Conservation (phyloP, 2,329 filamentous ascomycete genomes). For the Parasarocladium wereldwijsianum region DNA sequence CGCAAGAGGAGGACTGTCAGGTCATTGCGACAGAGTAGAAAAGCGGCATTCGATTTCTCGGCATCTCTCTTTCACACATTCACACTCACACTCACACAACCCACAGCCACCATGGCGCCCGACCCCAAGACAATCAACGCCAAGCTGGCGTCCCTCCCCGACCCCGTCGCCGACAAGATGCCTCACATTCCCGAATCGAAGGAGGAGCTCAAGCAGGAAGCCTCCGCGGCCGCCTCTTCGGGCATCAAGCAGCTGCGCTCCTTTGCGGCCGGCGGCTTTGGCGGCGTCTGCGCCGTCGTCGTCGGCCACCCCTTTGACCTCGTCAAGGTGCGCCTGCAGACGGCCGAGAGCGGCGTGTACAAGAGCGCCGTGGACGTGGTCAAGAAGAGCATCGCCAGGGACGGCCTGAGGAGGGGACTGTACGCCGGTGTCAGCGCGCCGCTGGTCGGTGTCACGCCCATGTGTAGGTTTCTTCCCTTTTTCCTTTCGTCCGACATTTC, state of each 20-base stretch:
- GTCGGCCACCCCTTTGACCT: conserved; percentile 96
- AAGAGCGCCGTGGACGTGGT: conserved; percentile 84
- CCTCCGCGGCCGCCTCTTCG: conserved; percentile 17
- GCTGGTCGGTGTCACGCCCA: conserved; percentile 88
- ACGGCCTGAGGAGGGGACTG: conserved; percentile 66
- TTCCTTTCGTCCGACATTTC: not conserved
- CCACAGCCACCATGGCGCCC: not conserved
- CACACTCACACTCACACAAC: not conserved
- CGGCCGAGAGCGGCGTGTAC: conserved; percentile 87
- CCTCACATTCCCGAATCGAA: conserved; percentile 30
- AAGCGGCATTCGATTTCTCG: too few relatives aligned
- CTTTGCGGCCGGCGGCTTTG: conserved; percentile 78
- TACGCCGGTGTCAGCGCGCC: conserved; percentile 97
- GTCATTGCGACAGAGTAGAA: too few relatives aligned
- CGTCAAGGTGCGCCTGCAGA: conserved; percentile 95
- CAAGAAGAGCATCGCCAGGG: conserved; percentile 70
- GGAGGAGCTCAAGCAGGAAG: conserved; percentile 22
- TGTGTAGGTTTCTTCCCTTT: conserved; percentile 57
- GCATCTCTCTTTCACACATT: too few relatives aligned
- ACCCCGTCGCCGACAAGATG: conserved; percentile 26
- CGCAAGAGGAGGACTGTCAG: too few relatives aligned
- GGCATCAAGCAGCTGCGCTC: conserved; percentile 52
- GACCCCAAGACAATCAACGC: conserved; percentile 7
- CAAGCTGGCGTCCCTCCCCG: conserved; percentile 8
- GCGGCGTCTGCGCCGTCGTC: conserved; percentile 83